Evolutionary conservation across 148 eudicot species (phyloP), one percentile per base, ranked within the genome.

Genomic region (Beta vulgaris): DNA sequence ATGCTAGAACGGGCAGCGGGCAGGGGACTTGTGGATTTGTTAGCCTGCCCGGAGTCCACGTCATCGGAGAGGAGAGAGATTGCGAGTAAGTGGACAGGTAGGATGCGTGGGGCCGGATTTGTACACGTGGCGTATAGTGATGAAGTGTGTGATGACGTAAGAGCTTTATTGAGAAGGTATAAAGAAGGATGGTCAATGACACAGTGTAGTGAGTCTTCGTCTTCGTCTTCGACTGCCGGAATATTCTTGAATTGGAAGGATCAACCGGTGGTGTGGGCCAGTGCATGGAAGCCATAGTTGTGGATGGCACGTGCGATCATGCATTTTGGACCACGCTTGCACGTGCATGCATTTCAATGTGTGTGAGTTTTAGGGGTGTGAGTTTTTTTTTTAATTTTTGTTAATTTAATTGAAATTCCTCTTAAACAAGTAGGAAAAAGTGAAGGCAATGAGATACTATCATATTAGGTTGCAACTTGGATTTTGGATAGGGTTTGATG

Each of bases 191-290:
- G 99, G 99, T 71, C 91, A 7, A 87, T 92, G 96, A 73, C 73
- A 23, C 89, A 77, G 80, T 80, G 73, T n/a, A 36, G 44, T 0
- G 21, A 18, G 0, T 64, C 44, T 1, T 19, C 40, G 67, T 32
- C 64, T 5, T 15, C 61, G 14, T 23, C 32, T 2, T 11, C 68
- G 0, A 1, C 46, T 10, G 83, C 90, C 81, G 99, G 99, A 72
- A 84, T 95, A 71, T 91, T 86, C 86, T 84, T 95, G 85, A 63
- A 85, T 42, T 95, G 99, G 97, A 90, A 86, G 85, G 97, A 92
- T 46, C 90, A 88, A 79, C 90, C 92, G 80, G 97, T 91, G 86
- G 97, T 95, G 76, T 95, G 99, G 99, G 96, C 99, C 29, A 90
- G 96, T 74, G 99, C 94, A 68, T 95, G 99, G 99, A 85, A 73